Evolutionary conservation across 129 eudicot species (phyloP).

Genomic region (Pittosporum tobira): DNA sequence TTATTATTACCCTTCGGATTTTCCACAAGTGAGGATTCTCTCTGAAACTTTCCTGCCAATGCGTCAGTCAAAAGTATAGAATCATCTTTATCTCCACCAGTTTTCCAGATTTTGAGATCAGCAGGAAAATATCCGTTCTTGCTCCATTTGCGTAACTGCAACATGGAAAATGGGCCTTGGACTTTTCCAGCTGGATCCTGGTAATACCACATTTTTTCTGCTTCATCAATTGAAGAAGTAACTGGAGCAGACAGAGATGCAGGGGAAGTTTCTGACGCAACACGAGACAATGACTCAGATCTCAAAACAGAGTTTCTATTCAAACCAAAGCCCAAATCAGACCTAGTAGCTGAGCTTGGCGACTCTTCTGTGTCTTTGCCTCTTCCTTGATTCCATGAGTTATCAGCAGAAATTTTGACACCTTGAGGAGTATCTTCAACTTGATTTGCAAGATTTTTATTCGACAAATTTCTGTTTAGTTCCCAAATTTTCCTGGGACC

Average conservation of each 20-base stretch:
- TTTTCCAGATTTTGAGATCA: conserved; percentile 60
- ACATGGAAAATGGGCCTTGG: conserved; percentile 95
- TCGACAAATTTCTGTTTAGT: conserved; percentile 31
- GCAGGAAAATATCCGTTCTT: conserved; percentile 83
- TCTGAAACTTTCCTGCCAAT: conserved; percentile 57
- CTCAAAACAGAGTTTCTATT: too few relatives aligned
- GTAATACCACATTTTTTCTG: conserved; percentile 81
- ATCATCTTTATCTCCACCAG: conserved; percentile 45
- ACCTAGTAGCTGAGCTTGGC: too few relatives aligned
- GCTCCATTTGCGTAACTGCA: conserved; percentile 87
- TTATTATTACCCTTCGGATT: too few relatives aligned
- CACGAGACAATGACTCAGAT: conserved; percentile 20
- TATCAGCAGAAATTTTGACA: conserved; percentile 31
- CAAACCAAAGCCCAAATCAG: too few relatives aligned
- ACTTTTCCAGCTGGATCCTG: conserved; percentile 80
- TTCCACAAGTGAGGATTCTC: conserved; percentile 7
- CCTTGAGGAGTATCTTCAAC: conserved; percentile 28
- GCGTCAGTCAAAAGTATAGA: conserved; percentile 61
- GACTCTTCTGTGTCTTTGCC: conserved; percentile 27
- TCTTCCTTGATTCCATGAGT: conserved; percentile 43
- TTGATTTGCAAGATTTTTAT: conserved; percentile 24
- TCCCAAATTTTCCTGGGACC: conserved; percentile 47
- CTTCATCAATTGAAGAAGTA: conserved; percentile 28
- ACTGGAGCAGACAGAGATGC: conserved; percentile 21
- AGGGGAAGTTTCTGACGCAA: conserved; percentile 21